A percentile compares a stretch with the other conserved stretches of the same genome.
Conservation (phyloP, 306 rosid genomes). For the Cucurbita maxima region DNA sequence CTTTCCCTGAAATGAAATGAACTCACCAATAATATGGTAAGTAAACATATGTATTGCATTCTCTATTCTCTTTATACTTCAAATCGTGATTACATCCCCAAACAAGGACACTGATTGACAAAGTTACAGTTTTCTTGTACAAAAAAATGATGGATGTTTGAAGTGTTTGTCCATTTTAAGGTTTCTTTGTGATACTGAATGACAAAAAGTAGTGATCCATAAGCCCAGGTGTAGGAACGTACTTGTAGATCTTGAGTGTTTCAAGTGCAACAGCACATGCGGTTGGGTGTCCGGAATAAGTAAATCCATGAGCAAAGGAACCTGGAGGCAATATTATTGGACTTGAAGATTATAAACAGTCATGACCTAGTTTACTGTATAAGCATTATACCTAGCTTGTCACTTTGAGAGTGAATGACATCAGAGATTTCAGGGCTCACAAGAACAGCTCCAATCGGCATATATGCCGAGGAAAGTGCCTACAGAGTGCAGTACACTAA, state of each 20-base stretch:
- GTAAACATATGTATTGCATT: too few species aligned
- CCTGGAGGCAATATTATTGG: background rate
- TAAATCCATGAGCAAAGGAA: background rate
- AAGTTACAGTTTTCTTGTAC: background rate
- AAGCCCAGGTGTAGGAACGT: background rate
- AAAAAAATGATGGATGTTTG: background rate
- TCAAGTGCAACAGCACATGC: background rate
- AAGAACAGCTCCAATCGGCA: background rate
- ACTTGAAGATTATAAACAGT: too few species aligned
- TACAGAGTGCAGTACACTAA: background rate
- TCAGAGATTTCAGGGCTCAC: background rate
- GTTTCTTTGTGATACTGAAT: background rate
- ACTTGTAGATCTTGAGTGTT: background rate
- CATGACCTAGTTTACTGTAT: background rate
- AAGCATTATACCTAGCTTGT: background rate
- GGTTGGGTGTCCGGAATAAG: background rate
- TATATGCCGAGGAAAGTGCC: background rate
- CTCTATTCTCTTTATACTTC: background rate
- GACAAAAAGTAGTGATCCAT: background rate
- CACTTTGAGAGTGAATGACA: background rate
- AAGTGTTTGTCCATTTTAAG: background rate
- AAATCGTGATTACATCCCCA: background rate
- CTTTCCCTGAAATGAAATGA: slow-evolving; percentile 48
- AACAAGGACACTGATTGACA: background rate
- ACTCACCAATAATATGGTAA: background rate